Evolutionary conservation across 495 filamentous ascomycete genomes (phyloP).

Genomic region (Jackrogersella multiformis): DNA sequence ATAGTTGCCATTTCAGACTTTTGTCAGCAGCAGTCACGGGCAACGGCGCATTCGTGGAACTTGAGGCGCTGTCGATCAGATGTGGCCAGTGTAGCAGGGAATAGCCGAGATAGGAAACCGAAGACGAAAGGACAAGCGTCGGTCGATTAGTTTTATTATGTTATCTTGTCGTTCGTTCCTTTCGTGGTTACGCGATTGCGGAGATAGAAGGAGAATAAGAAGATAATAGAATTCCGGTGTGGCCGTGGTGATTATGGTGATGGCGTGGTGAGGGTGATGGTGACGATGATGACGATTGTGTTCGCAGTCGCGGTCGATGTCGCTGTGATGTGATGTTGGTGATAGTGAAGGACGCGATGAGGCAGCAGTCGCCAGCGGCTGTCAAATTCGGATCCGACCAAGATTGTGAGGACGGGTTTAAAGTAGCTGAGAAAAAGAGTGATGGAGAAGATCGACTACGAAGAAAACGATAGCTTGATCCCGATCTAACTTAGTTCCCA

Average conservation of each 20-base stretch:
- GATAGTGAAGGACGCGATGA: conserved; percentile 9
- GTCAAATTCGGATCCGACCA: conserved; percentile 13
- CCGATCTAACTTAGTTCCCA: conserved; percentile 28
- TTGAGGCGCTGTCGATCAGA: conserved; percentile 23
- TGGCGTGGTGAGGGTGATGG: too few relatives aligned
- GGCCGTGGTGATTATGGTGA: background rate
- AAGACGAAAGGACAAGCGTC: conserved; percentile 1
- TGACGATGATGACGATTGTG: too few relatives aligned
- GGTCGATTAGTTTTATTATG: background rate
- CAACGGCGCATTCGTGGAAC: conserved; percentile 38
- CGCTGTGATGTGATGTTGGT: conserved; percentile 3
- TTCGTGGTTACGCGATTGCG: conserved; percentile 18
- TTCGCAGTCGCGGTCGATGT: too few relatives aligned
- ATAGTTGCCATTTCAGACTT: conserved; percentile 58
- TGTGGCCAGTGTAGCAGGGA: conserved; percentile 14
- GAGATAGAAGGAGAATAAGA: background rate
- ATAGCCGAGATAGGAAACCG: conserved; percentile 11
- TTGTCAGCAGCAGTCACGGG: conserved; percentile 38
- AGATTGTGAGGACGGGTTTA: conserved; percentile 4
- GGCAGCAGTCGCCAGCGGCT: conserved; percentile 37
- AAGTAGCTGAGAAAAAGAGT: conserved; percentile 21
- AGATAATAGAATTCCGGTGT: background rate
- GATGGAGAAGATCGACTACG: conserved; percentile 15
- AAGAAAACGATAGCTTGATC: conserved; percentile 18
- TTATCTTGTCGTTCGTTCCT: conserved; percentile 3